Evolutionary conservation across 331 rosid species (phyloP).

Genomic region (Malus hybrid): DNA sequence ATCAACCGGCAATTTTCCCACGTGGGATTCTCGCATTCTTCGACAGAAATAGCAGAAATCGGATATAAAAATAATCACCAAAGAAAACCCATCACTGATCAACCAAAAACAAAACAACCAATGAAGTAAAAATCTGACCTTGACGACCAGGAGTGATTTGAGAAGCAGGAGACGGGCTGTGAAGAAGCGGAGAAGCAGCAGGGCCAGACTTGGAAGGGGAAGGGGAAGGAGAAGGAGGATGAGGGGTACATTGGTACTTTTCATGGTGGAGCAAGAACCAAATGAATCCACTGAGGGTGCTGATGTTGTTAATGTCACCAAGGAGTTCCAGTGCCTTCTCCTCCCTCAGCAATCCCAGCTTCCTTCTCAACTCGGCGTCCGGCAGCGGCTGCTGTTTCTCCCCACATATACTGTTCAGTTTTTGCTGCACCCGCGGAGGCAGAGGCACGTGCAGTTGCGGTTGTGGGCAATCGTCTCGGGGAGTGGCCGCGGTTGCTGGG

Average conservation of each 20-base stretch:
- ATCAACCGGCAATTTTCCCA: too few relatives aligned
- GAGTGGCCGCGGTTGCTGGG: background rate
- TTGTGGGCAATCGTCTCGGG: background rate
- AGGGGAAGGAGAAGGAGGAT: background rate
- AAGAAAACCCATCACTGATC: background rate
- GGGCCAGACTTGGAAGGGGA: background rate
- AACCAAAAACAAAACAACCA: background rate
- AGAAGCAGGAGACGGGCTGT: background rate
- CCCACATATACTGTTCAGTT: constrained; percentile 18
- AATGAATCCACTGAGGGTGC: constrained; percentile 3
- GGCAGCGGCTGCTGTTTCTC: constrained; percentile 20
- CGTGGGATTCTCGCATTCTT: too few relatives aligned
- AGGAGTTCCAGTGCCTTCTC: constrained; percentile 20
- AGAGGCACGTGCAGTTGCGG: constrained; percentile 10
- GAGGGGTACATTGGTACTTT: background rate
- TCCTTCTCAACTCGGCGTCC: background rate
- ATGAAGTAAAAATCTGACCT: background rate
- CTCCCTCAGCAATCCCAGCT: constrained; percentile 26
- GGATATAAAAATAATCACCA: background rate
- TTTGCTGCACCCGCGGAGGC: constrained; percentile 26
- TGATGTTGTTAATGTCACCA: background rate
- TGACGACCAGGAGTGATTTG: background rate
- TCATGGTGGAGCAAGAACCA: constrained; percentile 1
- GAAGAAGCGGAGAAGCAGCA: background rate
- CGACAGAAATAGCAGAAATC: too few relatives aligned